phyloP scores from a whole-genome alignment of 1,284 basidiomycete species.

The Cryptococcus wingfieldii region DNA sequence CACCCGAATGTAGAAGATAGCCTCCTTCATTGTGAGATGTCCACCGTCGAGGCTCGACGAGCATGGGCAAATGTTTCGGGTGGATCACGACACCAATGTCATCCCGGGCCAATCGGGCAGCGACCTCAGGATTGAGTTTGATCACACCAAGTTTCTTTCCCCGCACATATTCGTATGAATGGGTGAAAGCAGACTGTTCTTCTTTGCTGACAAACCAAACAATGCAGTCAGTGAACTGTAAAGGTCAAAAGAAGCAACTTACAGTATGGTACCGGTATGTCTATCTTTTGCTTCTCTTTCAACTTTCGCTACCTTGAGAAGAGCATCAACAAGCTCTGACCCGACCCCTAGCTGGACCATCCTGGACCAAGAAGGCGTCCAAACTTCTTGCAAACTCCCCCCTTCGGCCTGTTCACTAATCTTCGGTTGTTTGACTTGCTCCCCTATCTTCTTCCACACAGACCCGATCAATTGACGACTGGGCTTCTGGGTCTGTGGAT shows the following conservation, averaged over 20 bases:
- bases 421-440: constrained; percentile 53
- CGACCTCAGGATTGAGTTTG: constrained; percentile 76
- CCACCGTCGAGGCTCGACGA: constrained; percentile 89
- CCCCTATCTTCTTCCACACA: constrained; percentile 47
- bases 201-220: constrained; percentile 56
- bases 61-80: constrained; percentile 93
- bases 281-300: constrained; percentile 59
- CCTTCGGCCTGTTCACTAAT: constrained; percentile 27
- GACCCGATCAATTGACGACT: constrained; percentile 19
- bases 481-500: constrained; percentile 35
- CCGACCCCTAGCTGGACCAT: constrained; percentile 71
- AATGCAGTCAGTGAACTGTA: too few relatives aligned
- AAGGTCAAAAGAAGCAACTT: constrained; percentile 3
- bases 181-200: constrained; percentile 84
- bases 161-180: constrained; percentile 87
- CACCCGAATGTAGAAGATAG: constrained; percentile 74
- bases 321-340: constrained; percentile 72
- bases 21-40: constrained; percentile 71
- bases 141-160: constrained; percentile 90
- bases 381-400: constrained; percentile 58
- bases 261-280: constrained; percentile 59
- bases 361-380: constrained; percentile 79
- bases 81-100: constrained; percentile 72
- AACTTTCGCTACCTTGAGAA: constrained; percentile 83
- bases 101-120: constrained; percentile 74